These are phyloP conservation scores for Alternaria triticina DNA, from an alignment of 2,329 filamentous ascomycete genomes.

Conservation along the genomic window DNA sequence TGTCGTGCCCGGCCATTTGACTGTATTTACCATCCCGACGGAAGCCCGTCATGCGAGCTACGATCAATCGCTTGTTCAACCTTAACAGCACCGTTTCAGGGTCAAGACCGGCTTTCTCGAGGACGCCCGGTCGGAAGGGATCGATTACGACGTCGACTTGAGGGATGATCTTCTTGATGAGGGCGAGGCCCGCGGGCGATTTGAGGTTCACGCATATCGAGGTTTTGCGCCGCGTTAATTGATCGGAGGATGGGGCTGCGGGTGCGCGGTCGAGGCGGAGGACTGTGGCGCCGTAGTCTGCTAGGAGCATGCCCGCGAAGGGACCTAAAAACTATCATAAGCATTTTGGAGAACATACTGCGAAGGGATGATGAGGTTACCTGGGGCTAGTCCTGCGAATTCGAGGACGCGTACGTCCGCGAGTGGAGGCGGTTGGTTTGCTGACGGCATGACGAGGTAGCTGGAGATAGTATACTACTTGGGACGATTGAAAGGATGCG, in stretches of 20 bases:
- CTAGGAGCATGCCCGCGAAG: conserved; percentile 82
- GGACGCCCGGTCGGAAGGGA: conserved; percentile 87
- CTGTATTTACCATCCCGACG: conserved; percentile 84
- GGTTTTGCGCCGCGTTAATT: conserved; percentile 79
- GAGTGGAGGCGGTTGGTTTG: conserved; percentile 56
- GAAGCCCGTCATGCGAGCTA: conserved; percentile 89
- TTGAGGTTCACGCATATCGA: conserved; percentile 85
- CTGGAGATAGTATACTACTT: neutral
- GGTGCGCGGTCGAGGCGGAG: conserved; percentile 78
- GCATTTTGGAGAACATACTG: too few species aligned
- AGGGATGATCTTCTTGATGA: conserved; percentile 70
- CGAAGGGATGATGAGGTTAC: conserved; percentile 38
- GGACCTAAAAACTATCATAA: conserved; percentile 63
- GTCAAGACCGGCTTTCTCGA: conserved; percentile 81
- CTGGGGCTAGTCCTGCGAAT: conserved; percentile 68
- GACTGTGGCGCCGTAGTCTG: conserved; percentile 85
- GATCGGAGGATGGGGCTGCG: conserved; percentile 67
- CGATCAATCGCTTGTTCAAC: conserved; percentile 76
- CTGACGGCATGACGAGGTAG: conserved; percentile 27
- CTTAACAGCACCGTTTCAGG: conserved; percentile 69
- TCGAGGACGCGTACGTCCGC: conserved; percentile 67
- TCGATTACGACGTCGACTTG: conserved; percentile 84
- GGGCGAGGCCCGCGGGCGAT: conserved; percentile 63
- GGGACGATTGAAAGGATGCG: neutral
- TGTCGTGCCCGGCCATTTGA: conserved; percentile 91